Evolutionary conservation across 805 yeast species (phyloP).

Genomic region (Myxozyma vanderwaltii): DNA sequence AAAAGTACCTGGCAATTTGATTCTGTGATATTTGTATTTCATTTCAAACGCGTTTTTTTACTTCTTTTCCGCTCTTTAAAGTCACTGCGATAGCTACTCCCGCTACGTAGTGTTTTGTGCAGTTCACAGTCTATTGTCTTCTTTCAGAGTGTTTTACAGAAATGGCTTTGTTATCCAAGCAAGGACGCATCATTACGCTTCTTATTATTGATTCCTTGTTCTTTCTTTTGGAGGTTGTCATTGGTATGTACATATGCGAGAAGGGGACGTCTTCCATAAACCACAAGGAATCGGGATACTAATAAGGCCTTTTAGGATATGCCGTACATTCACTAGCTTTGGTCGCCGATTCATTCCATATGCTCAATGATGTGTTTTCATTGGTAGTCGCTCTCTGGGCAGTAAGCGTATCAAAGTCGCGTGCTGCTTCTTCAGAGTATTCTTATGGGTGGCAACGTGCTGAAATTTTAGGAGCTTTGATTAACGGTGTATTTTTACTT

Average conservation of each 20-base stretch:
- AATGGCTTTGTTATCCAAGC: conserved; percentile 23
- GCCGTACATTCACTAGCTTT: conserved; percentile 92
- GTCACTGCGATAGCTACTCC: neutral
- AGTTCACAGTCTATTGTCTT: no score
- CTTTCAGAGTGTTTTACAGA: neutral
- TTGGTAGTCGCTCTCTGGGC: conserved; percentile 94
- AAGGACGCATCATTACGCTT: conserved; percentile 62
- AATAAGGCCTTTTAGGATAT: conserved; percentile 48
- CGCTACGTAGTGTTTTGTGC: neutral
- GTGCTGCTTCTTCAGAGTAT: conserved; percentile 81
- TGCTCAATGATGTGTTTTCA: conserved; percentile 93
- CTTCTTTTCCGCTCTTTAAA: no score
- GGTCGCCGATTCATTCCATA: conserved; percentile 95
- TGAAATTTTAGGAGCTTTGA: conserved; percentile 90
- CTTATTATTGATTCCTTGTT: conserved; percentile 76
- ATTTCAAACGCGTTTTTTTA: no score
- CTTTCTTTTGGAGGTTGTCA: conserved; percentile 79
- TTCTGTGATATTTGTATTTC: no score
- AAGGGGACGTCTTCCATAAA: no score
- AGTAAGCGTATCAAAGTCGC: conserved; percentile 79
- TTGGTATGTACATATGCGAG: conserved; percentile 50
- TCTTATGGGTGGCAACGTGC: conserved; percentile 99
- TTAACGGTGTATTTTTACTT: conserved; percentile 88
- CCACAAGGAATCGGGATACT: neutral
- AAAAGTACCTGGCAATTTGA: no score